Evolutionary conservation across 495 filamentous ascomycete genomes (phyloP), one percentile per base, ranked within the genome.

Genomic region (Xylaria acuta): DNA sequence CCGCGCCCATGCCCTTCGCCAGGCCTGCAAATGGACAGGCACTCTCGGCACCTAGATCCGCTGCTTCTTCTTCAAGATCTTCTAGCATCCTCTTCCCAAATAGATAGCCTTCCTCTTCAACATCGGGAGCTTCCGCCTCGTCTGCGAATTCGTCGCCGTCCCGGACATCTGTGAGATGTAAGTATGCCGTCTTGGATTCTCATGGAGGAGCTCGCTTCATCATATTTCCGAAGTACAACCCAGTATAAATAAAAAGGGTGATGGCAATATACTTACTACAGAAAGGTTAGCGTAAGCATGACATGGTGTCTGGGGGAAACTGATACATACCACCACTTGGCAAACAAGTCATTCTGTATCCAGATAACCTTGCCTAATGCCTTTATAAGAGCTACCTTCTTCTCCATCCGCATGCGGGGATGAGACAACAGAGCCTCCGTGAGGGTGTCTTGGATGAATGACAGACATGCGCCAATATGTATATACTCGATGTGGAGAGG

Each of bases 291-390:
- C 59, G 12, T 25, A 8, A 64, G 56, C 32, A n/a, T 30, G 9
- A 27, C 18, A 51, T 51, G 20, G 4, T 20, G 45, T n/a, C 1
- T 5, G 22, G 6, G 2, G 41, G 38, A n/a, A 5, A 7, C 45
- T 22, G 25, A 56, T 64, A 71, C 69, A 34, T 64, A 71, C 69
- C 69, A 91, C 88, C 90, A 92, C 80, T 89, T 91, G 11, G 92
- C 90, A 74, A 95, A 92, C 25, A 95, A 82, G 77, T 95, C 92
- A 75, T 93, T 92, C 80, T 93, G 91, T 75, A 93, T 92, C 91
- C 91, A 92, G 56, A 88, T 83, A 34, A 88, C 83, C 75, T 88
- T 88, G 60, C 83, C 83, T 41, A 88, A 71, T 73, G 92, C 92
- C 71, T 89, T 91, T 40, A 93, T 82, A 22, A 93, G 84, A 5